These are phyloP conservation scores for Trichoderma orchidacearum DNA, from an alignment of 495 filamentous ascomycete species.

Conservation along the genomic window DNA sequence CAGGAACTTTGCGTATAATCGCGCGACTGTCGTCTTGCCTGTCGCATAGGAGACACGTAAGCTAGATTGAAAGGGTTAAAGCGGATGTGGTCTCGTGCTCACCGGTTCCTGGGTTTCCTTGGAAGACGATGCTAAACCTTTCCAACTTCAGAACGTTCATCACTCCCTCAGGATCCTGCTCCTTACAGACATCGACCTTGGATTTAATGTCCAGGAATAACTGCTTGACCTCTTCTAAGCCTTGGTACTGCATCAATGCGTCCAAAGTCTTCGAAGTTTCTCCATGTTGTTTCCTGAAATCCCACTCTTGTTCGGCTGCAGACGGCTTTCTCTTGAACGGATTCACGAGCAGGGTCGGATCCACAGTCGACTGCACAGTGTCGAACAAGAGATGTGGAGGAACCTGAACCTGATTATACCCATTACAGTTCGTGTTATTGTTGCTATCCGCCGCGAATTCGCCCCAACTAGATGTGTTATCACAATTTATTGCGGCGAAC, in stretches of 20 bases:
- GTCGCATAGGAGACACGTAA: neutral
- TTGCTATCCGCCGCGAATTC: no score
- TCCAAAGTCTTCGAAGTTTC: slow-evolving; percentile 43
- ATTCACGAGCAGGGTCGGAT: no score
- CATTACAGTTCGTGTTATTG: no score
- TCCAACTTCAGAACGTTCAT: slow-evolving; percentile 30
- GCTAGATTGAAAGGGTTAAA: neutral
- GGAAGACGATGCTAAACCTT: slow-evolving; percentile 47
- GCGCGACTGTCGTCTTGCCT: slow-evolving; percentile 67
- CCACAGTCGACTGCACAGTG: no score
- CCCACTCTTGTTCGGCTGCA: no score
- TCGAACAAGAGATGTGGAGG: no score
- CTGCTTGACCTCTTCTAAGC: slow-evolving; percentile 48
- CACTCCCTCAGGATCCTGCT: neutral
- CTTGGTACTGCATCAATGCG: slow-evolving; percentile 49
- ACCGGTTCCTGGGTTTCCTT: slow-evolving; percentile 70
- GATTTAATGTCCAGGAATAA: slow-evolving; percentile 48
- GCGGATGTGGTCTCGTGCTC: neutral
- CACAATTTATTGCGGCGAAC: no score
- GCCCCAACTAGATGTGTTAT: no score
- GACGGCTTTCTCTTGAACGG: no score
- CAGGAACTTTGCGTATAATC: slow-evolving; percentile 59
- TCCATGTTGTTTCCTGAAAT: slow-evolving; percentile 40
- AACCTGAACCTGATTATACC: no score
- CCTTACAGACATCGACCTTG: slow-evolving; percentile 42